Conservation (phyloP, 139 green algal genomes). For the Chlorella sp. region DNA sequence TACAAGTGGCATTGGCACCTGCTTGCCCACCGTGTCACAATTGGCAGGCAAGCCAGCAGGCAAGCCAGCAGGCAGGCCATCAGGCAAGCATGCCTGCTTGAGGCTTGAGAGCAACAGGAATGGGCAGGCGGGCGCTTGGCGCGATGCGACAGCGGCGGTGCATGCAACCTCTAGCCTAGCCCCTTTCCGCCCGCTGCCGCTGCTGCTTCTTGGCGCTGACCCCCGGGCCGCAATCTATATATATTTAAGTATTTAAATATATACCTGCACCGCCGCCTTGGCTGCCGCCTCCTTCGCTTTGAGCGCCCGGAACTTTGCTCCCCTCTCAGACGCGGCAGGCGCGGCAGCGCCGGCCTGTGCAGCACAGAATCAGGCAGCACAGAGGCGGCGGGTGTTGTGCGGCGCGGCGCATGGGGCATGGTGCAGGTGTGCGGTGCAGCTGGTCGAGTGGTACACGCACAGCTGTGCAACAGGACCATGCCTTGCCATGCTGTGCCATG, state of each 20-base stretch:
- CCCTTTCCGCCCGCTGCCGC: background rate
- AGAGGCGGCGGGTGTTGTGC: background rate
- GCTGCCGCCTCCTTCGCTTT: slow-evolving; percentile 75
- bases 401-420: background rate
- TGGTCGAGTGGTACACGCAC: background rate
- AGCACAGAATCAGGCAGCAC: background rate
- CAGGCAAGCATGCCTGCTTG: background rate
- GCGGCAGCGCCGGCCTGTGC: background rate
- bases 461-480: background rate
- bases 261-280: slow-evolving; percentile 52
- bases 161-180: background rate
- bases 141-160: background rate
- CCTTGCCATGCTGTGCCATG: background rate
- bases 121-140: background rate
- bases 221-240: background rate
- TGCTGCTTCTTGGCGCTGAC: background rate
- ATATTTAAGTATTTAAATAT: background rate
- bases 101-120: background rate
- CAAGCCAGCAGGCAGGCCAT: background rate
- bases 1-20: background rate
- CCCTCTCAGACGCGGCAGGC: slow-evolving; percentile 11
- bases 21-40: background rate
- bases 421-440: background rate
- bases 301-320: slow-evolving; percentile 72
- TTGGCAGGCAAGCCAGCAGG: background rate